Base-by-base conservation (phyloP, 2,329 filamentous ascomycete species). In the Parafenestella ontariensis region DNA sequence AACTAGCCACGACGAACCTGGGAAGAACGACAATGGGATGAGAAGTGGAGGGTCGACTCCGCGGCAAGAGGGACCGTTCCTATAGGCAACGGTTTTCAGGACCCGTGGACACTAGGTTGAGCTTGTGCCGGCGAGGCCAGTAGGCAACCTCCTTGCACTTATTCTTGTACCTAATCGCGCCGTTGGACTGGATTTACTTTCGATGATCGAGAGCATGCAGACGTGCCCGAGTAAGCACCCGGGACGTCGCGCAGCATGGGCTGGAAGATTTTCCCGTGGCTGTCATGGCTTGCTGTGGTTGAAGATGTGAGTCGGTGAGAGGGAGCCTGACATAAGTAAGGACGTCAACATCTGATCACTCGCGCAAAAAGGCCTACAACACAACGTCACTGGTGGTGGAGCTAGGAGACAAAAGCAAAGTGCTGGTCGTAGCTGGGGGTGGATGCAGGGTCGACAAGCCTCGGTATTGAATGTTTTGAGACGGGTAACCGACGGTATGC, bases 1-100 rank as follows among this genome's bases (percentile, higher is more conserved):
- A 61, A 63, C 21, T 46, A 62, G 69, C 68, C 70, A 72, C 70
- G 69, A 69, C 52, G 60, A 42, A n/a, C n/a, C n/a, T n/a, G 54
- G 34, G 54, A 52, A 55, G 56, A 56, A n/a, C n/a, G n/a, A n/a
- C n/a, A n/a, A n/a, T n/a, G n/a, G n/a, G n/a, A n/a, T n/a, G 39
- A 55, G 53, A 39, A 61, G 50, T 56, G 57, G 54, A n/a, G 52
- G 7, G 49, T n/a, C 29, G 45, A 50, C 41, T 50, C 41, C 49
- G 62, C 53, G 64, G 62, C 56, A 62, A 37, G 39, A 47, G 64
- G 60, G 42, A 40, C 21, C 11, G 40, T 54, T 66, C 65, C 64
- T 46, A 70, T 69, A 64, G 66, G 65, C 49, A 62, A n/a, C n/a
- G n/a, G n/a, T n/a, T n/a, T n/a, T n/a, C 57, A 48, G 39, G 45